Evolutionary conservation across 805 yeast species (phyloP).

Genomic region (Saturnispora sekii): DNA sequence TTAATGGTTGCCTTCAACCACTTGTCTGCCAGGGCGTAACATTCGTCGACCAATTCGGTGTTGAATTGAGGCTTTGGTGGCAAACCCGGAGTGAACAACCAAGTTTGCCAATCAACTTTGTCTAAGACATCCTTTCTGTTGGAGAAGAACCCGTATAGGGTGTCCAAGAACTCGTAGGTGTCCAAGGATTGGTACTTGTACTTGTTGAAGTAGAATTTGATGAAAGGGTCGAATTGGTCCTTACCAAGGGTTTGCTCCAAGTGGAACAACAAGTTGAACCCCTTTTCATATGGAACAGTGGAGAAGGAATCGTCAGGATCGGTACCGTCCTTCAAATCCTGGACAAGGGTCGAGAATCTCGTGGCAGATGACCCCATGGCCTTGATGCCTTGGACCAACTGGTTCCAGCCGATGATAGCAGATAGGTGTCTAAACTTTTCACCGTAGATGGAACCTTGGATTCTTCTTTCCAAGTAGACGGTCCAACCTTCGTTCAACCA

Average conservation of each 20-base stretch:
- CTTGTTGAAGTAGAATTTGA: slow-evolving; percentile 64
- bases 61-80: slow-evolving; percentile 84
- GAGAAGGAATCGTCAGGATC: slow-evolving; percentile 91
- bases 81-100: slow-evolving; percentile 78
- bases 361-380: slow-evolving; percentile 47
- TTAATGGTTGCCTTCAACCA: slow-evolving; percentile 43
- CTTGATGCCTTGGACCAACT: slow-evolving; percentile 54
- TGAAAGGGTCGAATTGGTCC: slow-evolving; percentile 64
- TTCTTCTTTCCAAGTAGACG: slow-evolving; percentile 80
- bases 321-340: slow-evolving; percentile 53
- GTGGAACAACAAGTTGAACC: slow-evolving; percentile 67
- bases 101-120: slow-evolving; percentile 71
- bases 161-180: slow-evolving; percentile 70
- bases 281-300: slow-evolving; percentile 86
- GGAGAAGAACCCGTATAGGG: slow-evolving; percentile 52
- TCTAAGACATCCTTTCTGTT: slow-evolving; percentile 44
- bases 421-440: slow-evolving; percentile 69
- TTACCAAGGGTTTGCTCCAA: slow-evolving; percentile 68
- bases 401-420: slow-evolving; percentile 85
- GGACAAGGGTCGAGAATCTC: slow-evolving; percentile 56
- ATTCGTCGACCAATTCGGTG: slow-evolving; percentile 66
- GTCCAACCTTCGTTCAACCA: slow-evolving; percentile 98
- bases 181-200: slow-evolving; percentile 67
- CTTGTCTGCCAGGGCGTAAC: slow-evolving; percentile 50
- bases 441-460: slow-evolving; percentile 69